Evolutionary conservation across 768 basidiomycete genomes (phyloP), one percentile per base, ranked within the genome.

Genomic region (Amanita thiersii): DNA sequence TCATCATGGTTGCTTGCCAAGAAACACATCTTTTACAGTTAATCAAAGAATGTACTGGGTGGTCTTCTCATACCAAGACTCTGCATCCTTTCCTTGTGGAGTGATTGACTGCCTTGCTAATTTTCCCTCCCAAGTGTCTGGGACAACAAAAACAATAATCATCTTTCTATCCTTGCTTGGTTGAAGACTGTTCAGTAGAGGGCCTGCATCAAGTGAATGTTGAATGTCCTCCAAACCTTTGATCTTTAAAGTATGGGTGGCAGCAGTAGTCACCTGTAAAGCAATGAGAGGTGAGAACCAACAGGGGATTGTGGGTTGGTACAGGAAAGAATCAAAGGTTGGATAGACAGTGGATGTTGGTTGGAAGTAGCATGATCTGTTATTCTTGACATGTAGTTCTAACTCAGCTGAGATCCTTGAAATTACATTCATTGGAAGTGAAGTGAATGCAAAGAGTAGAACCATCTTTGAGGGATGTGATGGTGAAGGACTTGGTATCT

Each of bases 111-210:
- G 38, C 14, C 30, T 39, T 39, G 3, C 38, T 28, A 39, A 28
- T 28, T 8, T 15, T 17, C 2, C 38, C 25, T 2, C 38, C 26
- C 24, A 14, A 39, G 38, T 28, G 9, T 24, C 17, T 14, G 38
- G 38, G 14, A 39, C 38, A 29, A 39, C 26, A 29, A 39, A 39
- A 5, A 39, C 25, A 28, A 39, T 29, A 18, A 39, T 39, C 38
- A 28, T 15, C 14, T 39, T 39, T 17, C 9, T 39, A 1, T 2
- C 7, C 8, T 0, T 18, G 2, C 2, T 15, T 25, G 38, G 26
- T 39, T 28, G 38, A 39, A 39, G 38, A 11, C 26, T 11, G 1
- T 39, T 39, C 12, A 39, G n/a, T 3, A 3, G 11, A 39, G 25
- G 1, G n/a, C 12, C 8, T 2, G 2, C 8, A 10, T 35, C 20